These are phyloP conservation scores for Barnettozyma siamensis DNA, from an alignment of 805 yeast species.

Conservation along the genomic window DNA sequence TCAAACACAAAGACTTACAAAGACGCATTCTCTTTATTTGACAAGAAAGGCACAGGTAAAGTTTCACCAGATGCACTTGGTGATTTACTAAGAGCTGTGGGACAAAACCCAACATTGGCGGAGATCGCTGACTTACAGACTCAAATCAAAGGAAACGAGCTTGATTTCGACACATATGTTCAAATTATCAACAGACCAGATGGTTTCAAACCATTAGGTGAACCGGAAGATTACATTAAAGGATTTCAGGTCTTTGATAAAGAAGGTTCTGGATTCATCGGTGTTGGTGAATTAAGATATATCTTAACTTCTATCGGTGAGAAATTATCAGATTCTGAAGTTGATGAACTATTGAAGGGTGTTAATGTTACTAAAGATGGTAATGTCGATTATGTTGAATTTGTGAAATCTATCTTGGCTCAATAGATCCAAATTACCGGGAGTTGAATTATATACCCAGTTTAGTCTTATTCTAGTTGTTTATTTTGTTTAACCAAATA, in stretches of 20 bases:
- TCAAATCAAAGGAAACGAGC: slow-evolving; percentile 28
- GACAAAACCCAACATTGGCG: slow-evolving; percentile 94
- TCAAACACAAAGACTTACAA: slow-evolving; percentile 44
- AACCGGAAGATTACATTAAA: slow-evolving; percentile 83
- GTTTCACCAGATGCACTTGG: slow-evolving; percentile 83
- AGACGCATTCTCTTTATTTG: slow-evolving; percentile 95
- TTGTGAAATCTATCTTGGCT: slow-evolving; percentile 88
- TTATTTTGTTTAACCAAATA: background rate
- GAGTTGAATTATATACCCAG: background rate
- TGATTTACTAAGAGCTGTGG: slow-evolving; percentile 92
- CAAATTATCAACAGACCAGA: slow-evolving; percentile 78
- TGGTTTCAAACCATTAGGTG: slow-evolving; percentile 82
- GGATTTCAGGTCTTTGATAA: slow-evolving; percentile 98
- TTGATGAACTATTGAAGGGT: slow-evolving; percentile 93
- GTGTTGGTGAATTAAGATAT: slow-evolving; percentile 94
- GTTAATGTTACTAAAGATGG: slow-evolving; percentile 92
- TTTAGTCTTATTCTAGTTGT: background rate
- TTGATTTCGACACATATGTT: slow-evolving; percentile 74
- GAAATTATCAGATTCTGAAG: slow-evolving; percentile 83
- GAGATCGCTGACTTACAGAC: slow-evolving; percentile 63
- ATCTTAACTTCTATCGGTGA: slow-evolving; percentile 95
- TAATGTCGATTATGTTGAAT: slow-evolving; percentile 89
- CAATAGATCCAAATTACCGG: slow-evolving; percentile 41
- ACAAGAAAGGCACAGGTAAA: slow-evolving; percentile 91
- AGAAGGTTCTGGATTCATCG: slow-evolving; percentile 90